Base-by-base conservation (phyloP, 306 rosid species). In the Vigna reflexopilosa region DNA sequence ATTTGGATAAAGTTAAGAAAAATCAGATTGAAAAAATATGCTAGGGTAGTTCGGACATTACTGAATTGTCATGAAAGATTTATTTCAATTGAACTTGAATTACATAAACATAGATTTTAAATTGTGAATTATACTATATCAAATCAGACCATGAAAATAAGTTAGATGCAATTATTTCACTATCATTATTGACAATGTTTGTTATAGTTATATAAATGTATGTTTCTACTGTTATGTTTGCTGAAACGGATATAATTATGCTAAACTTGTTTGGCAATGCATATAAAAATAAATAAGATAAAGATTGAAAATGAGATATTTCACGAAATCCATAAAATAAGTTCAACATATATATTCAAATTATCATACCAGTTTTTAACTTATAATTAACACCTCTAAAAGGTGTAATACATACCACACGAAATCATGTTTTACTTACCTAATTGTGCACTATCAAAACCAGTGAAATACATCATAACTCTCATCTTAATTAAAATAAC, bases 261-360 rank as follows among this genome's bases (percentile, higher is more conserved):
- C 51, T 20, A 74, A 48, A 45, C 61, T 68, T 59, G 67, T 11
- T 9, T 2, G 38, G 69, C 24, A 71, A 66, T 24, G 59, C 26
- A 59, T 32, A 59, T 17, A 42, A 67, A 42, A 71, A 62, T 42
- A 78, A 73, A 24, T 15, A 65, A 44, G 55, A 44, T 42, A 47
- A 47, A 76, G 38, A 34, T 42, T 54, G 13, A 47, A 83, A 63
- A 42, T 24, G 32, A 74, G 10, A 42, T 64, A 32, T 56, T 48
- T 73, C 80, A 82, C 51, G 67, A 61, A 76, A 61, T 36, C 65
- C 52, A 59, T 44, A 80, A 78, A 17, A 55, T 42, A 79, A 55
- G 26, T 24, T 1, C 2, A 24, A 1, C 2, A 24, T 24, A 24
- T 24, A 1, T 24, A 24, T 24, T 24, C 26, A 24, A 24, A 24